Conservation (phyloP, 1,139 yeast species). For the Blastobotrys capitulatus region DNA sequence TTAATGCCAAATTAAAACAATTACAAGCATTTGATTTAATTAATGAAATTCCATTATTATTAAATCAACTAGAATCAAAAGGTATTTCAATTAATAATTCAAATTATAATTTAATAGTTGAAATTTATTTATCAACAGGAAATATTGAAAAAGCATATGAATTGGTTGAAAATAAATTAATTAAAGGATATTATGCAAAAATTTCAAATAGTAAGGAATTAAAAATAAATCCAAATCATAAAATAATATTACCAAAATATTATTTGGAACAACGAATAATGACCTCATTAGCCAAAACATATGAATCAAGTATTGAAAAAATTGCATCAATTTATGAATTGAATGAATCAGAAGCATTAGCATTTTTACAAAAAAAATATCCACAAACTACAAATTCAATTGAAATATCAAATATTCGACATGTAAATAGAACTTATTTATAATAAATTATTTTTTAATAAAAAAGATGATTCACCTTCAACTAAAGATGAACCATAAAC, state of each 20-base stretch:
- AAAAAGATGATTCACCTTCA: constrained; percentile 30
- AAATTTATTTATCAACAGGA: constrained; percentile 23
- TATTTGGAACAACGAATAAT: background rate
- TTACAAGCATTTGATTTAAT: constrained; percentile 12
- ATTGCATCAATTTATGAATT: background rate
- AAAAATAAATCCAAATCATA: background rate
- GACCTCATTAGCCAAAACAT: background rate
- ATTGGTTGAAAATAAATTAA: constrained; percentile 36
- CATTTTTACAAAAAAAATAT: background rate
- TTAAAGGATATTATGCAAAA: constrained; percentile 20
- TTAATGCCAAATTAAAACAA: constrained; percentile 30
- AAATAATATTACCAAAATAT: background rate
- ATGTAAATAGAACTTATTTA: background rate
- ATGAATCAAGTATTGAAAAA: background rate
- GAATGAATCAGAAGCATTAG: background rate
- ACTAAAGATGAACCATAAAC: constrained; percentile 58
- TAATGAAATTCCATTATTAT: constrained; percentile 17
- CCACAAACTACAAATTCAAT: constrained; percentile 1
- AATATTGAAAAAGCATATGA: constrained; percentile 35
- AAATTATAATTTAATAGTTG: constrained; percentile 37
- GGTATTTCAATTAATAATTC: constrained; percentile 38
- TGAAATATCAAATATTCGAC: background rate
- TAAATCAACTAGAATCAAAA: constrained; percentile 27
- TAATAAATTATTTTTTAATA: constrained; percentile 14
- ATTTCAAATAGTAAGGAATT: background rate